Evolutionary conservation across 129 eudicot species (phyloP), one percentile per base, ranked within the genome.

Genomic region (Artemisia argyi): DNA sequence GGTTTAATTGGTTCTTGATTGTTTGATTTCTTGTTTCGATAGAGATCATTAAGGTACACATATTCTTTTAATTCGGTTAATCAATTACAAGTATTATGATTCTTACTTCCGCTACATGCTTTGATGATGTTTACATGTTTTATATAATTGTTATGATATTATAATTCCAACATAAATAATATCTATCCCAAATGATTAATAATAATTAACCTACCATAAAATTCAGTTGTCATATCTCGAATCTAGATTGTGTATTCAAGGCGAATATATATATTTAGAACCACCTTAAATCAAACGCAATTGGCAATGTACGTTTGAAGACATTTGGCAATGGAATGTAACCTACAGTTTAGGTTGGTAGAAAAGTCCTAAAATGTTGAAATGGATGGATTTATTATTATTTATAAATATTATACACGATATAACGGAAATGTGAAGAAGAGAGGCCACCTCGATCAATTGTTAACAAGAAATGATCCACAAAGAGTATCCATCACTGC

Each of bases 401-500:
- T 73, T 65, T 47, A 42, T 62, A 26, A 49, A 30, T 22, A 64
- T 78, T 14, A 17, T 71, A 78, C 57, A 28, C 11, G 18, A 51
- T n/a, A 53, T 18, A 5, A 22, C 48, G 58, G 30, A 35, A 60
- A 22, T 44, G 19, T 22, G 53, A 46, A 66, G 66, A 72, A 53
- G 72, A 68, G 19, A 44, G 51, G 44, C 16, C 53, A 64, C 52
- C 19, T 57, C 13, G 10, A 72, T 81, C 73, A 74, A 54, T 81
- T 81, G 76, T 74, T 78, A 56, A 71, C 73, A 35, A 77, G 67
- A 70, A 81, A 78, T 1, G 89, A 49, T 5, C 89, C 89, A 52
- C 80, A 79, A 2, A 85, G 60, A 62, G 19, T 82, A 47, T 79
- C 83, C 89, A 85, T 85, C 7, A 68, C 75, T 14, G 85, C 81